These are phyloP conservation scores for Erucastrum elatum DNA, from an alignment of 345 rosid genomes.

Conservation along the genomic window DNA sequence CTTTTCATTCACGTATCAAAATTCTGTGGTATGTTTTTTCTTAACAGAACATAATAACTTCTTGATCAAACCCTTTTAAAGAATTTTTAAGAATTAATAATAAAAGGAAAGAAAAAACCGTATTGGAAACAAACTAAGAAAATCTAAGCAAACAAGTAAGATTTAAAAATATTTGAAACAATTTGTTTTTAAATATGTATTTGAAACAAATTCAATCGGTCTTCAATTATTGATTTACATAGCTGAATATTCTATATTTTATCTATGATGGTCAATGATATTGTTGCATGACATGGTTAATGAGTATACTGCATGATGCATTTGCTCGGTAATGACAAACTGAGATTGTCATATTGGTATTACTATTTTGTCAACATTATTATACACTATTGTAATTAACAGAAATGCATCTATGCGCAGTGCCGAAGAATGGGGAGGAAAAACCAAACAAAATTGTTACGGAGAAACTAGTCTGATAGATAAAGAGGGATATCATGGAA, in stretches of 20 bases:
- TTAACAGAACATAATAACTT: neutral
- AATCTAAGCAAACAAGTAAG: neutral
- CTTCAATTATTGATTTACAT: neutral
- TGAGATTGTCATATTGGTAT: neutral
- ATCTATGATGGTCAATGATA: neutral
- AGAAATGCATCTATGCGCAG: constrained; percentile 28
- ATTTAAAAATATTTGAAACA: neutral
- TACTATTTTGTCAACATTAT: neutral
- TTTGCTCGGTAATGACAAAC: neutral
- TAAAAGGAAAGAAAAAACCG: neutral
- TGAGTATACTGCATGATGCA: neutral
- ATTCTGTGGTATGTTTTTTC: neutral
- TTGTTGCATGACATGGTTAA: neutral
- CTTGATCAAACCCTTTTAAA: neutral
- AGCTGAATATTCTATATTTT: neutral
- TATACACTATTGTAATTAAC: neutral
- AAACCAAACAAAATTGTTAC: constrained; percentile 52
- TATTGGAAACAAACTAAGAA: neutral
- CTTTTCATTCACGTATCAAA: neutral
- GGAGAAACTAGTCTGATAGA: constrained; percentile 52
- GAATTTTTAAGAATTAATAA: neutral
- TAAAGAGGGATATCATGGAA: constrained; percentile 56
- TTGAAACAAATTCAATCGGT: neutral
- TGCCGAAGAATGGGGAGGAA: constrained; percentile 78
- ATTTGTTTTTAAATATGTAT: neutral